A percentile compares a stretch with the other conserved stretches of the same genome.
phyloP scores from a whole-genome alignment of 768 basidiomycete species.

The Xerocomus potaroensis region DNA sequence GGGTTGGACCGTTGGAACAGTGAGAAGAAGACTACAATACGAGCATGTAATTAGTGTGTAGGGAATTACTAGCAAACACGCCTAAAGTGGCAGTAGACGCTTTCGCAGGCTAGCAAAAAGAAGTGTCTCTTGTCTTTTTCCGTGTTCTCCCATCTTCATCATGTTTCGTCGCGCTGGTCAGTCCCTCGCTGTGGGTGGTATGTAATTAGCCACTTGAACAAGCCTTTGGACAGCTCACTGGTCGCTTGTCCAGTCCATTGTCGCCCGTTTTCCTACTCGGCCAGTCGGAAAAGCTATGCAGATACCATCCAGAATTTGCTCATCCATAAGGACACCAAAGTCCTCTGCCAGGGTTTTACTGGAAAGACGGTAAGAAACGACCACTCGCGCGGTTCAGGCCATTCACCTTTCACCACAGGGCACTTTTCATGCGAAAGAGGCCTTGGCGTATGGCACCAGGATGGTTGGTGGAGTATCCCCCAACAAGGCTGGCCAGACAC shows the following conservation, averaged over 20 bases:
- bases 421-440: conserved; percentile 94
- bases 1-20: conserved; percentile 30
- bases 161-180: conserved; percentile 63
- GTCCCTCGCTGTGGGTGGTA: conserved; percentile 51
- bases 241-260: conserved; percentile 46
- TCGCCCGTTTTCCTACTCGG: conserved; percentile 80
- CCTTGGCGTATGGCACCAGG: conserved; percentile 90
- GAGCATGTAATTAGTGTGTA: conserved; percentile 11
- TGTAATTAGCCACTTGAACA: conserved; percentile 11
- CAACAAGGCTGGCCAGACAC: conserved; percentile 93
- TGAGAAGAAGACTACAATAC: conserved; percentile 12
- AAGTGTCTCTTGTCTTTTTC: conserved; percentile 8
- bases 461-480: conserved; percentile 98
- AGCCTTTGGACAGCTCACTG: neutral
- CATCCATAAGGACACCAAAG: conserved; percentile 92
- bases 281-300: conserved; percentile 72
- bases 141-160: conserved; percentile 9
- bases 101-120: too few relatives aligned
- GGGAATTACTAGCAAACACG: conserved; percentile 21
- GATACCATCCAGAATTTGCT: conserved; percentile 89
- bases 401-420: conserved; percentile 47
- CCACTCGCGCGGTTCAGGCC: neutral
- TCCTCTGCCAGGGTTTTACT: conserved; percentile 88
- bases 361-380: conserved; percentile 79
- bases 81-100: conserved; percentile 18